Base-by-base conservation (phyloP, 805 yeast species). In the Candida nonsorbophila region DNA sequence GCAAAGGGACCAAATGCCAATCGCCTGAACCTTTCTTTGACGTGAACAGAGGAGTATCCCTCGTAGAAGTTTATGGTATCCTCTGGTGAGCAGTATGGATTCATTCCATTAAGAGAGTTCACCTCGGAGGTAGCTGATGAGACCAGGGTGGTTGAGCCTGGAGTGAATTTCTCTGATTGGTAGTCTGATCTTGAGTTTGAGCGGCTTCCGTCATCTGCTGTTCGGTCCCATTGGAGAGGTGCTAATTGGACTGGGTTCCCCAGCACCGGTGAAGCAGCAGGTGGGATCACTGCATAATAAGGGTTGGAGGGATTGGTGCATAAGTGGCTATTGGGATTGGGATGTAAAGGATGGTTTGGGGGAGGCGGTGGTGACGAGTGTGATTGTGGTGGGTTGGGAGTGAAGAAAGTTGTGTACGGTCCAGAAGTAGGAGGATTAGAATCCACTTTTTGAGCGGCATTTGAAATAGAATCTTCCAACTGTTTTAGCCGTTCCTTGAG, bases 1-100 rank as follows among this genome's bases (percentile, higher is more conserved):
- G 63, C 47, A 22, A 60, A 55, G 1, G 68, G 68, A 4, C 68
- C 69, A 36, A 47, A 55, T 20, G 51, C 48, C 4, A 57, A 44
- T 25, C 63, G 43, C n/a, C 58, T 38, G 14, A 14, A 15, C 4
- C 22, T 26, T 14, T 51, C 59, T 25, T 49, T 54, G 6, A 51
- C 41, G 31, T 53, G 54, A 3, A 58, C 33, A 0, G 67, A 44
- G 17, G 58, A 41, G 31, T 57, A 63, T 7, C 51, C 50, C 21
- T 53, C 54, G 37, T 48, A 64, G 37, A 64, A 58, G 28, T 55
- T 58, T 29, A 62, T 58, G 1, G 45, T 41, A 25, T 61, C 67
- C 3, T 47, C 36, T 11, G 44, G 46, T 25, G 45, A 40, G 12
- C 32, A 33, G 31, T 42, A 51, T 1, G 56, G 56, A 22, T 55